These are phyloP conservation scores for Galium porrigens DNA, from an alignment of 305 asterid genomes.

Conservation along the genomic window DNA sequence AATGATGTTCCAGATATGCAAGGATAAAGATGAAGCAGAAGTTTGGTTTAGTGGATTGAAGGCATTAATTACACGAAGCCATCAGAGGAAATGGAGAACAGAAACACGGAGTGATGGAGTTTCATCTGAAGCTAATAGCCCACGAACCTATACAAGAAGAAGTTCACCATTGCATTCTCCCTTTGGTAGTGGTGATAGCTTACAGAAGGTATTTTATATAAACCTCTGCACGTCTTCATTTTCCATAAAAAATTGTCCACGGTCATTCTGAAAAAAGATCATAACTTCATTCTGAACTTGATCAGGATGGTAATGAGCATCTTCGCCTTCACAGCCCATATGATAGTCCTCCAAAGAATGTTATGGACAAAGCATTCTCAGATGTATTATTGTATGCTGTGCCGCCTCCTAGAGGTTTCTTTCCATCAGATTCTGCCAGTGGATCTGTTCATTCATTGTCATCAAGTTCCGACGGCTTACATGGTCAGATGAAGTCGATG, in stretches of 20 bases:
- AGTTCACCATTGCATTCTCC: slow-evolving; percentile 81
- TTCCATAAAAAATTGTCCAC: neutral
- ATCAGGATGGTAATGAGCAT: slow-evolving; percentile 61
- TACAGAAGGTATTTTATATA: slow-evolving; percentile 47
- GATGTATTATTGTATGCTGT: slow-evolving; percentile 42
- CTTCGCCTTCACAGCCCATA: slow-evolving; percentile 58
- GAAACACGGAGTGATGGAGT: slow-evolving; percentile 83
- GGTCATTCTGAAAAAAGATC: slow-evolving; percentile 17
- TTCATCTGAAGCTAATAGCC: slow-evolving; percentile 81
- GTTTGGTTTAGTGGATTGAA: slow-evolving; percentile 93
- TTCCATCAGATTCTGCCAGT: slow-evolving; percentile 57
- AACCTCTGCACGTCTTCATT: neutral
- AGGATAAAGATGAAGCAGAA: slow-evolving; percentile 96
- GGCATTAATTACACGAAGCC: slow-evolving; percentile 70
- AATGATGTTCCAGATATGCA: slow-evolving; percentile 46
- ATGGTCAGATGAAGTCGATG: slow-evolving; percentile 52
- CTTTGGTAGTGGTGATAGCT: slow-evolving; percentile 52
- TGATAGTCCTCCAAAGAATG: slow-evolving; percentile 71
- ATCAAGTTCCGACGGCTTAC: slow-evolving; percentile 62
- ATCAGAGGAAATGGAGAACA: slow-evolving; percentile 73
- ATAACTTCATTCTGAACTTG: slow-evolving; percentile 19
- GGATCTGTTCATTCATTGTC: slow-evolving; percentile 61
- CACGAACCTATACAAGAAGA: slow-evolving; percentile 64
- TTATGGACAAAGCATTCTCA: slow-evolving; percentile 48
- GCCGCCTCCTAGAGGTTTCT: slow-evolving; percentile 69